A percentile compares a stretch with the other conserved stretches of the same genome.
phyloP scores from a whole-genome alignment of 1,139 yeast genomes.

The Schizosaccharomyces versatilis region DNA sequence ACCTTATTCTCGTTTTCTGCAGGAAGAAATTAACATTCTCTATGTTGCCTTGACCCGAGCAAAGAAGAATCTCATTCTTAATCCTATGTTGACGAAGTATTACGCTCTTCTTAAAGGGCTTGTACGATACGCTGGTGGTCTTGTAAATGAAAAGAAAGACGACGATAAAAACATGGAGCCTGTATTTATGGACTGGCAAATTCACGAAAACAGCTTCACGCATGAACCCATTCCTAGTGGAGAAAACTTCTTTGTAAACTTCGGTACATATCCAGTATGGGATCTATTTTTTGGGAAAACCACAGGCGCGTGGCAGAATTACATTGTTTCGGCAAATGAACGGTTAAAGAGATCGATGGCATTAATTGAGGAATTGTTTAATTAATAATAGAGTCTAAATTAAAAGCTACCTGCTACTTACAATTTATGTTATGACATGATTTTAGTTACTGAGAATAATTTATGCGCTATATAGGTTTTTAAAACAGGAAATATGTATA shows the following conservation, averaged over 20 bases:
- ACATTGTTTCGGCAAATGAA: not conserved
- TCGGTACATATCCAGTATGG: not conserved
- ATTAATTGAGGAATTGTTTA: not conserved
- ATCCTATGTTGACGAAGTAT: not conserved
- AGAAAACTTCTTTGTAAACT: not conserved
- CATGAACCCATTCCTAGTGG: not conserved
- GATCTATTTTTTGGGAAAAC: not conserved
- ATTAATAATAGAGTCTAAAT: not conserved
- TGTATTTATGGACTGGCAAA: not conserved
- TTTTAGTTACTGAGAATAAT: too few relatives aligned
- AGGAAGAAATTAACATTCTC: not conserved
- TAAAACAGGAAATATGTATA: too few relatives aligned
- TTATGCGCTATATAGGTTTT: too few relatives aligned
- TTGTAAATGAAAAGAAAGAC: not conserved
- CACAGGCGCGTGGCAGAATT: not conserved
- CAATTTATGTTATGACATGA: too few relatives aligned
- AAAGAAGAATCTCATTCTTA: not conserved
- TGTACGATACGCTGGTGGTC: not conserved
- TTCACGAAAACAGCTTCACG: not conserved
- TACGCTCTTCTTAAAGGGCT: not conserved
- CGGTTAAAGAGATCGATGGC: not conserved
- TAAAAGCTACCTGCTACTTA: not conserved
- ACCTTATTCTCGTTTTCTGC: not conserved
- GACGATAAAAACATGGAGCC: not conserved
- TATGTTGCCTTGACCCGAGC: constrained; percentile 3